phyloP scores from a whole-genome alignment of 371 early-diverging fungal species.

The Fennellomyces sp. region DNA sequence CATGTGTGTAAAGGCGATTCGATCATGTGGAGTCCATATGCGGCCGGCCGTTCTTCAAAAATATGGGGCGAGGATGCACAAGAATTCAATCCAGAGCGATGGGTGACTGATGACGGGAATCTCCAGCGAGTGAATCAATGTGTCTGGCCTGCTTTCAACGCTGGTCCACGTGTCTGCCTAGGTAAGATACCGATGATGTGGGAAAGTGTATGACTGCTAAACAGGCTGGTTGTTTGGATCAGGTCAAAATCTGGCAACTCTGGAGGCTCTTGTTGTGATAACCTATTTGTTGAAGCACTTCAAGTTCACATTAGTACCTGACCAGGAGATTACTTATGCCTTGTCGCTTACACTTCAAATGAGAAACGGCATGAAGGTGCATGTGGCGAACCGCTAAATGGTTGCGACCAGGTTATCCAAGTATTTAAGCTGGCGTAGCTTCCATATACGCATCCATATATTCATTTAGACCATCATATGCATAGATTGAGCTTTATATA shows the following conservation, averaged over 20 bases:
- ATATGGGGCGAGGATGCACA: conserved; percentile 66
- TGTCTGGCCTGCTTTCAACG: conserved; percentile 53
- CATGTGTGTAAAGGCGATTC: conserved; percentile 56
- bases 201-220: background rate
- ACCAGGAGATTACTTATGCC: conserved; percentile 41
- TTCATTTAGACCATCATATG: too few relatives aligned
- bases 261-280: conserved; percentile 54
- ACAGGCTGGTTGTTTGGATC: background rate
- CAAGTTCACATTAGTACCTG: conserved; percentile 45
- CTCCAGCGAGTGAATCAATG: conserved; percentile 26
- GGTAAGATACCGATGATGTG: background rate
- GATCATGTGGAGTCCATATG: conserved; percentile 54
- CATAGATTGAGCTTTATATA: too few relatives aligned
- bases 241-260: conserved; percentile 55
- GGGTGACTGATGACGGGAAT: conserved; percentile 38
- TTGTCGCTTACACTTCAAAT: conserved; percentile 55
- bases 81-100: conserved; percentile 64
- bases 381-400: conserved; percentile 32
- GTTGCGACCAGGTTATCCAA: background rate
- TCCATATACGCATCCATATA: too few relatives aligned
- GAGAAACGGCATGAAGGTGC: conserved; percentile 49
- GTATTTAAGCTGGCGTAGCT: background rate
- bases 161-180: conserved; percentile 43
- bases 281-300: conserved; percentile 50
- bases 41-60: conserved; percentile 48